These are phyloP conservation scores for Mucor racemosus DNA, from an alignment of 371 early-diverging fungal genomes.

Conservation along the genomic window DNA sequence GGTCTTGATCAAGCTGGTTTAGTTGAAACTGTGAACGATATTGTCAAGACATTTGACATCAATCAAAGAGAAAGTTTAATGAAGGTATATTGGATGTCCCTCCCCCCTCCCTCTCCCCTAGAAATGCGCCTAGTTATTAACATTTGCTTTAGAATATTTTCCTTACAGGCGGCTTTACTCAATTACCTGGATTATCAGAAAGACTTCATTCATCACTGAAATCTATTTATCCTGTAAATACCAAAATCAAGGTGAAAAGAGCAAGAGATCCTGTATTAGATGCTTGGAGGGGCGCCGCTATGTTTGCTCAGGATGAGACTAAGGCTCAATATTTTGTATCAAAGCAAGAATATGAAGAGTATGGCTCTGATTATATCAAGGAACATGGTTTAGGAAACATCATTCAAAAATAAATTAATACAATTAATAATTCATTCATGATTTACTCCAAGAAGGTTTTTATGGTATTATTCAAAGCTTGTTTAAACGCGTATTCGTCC, in stretches of 20 bases:
- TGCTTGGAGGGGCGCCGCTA: slow-evolving; percentile 88
- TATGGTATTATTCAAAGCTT: too few species aligned
- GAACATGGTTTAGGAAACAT: slow-evolving; percentile 81
- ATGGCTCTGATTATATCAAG: slow-evolving; percentile 82
- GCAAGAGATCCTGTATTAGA: slow-evolving; percentile 79
- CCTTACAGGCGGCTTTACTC: slow-evolving; percentile 80
- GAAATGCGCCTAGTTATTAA: too few species aligned
- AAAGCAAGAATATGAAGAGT: slow-evolving; percentile 77
- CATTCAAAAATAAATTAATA: slow-evolving; percentile 20
- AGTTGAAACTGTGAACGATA: slow-evolving; percentile 73
- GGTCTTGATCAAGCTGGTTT: slow-evolving; percentile 91
- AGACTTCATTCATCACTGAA: slow-evolving; percentile 66
- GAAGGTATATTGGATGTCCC: slow-evolving; percentile 36
- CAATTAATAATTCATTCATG: too few species aligned
- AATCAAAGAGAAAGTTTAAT: slow-evolving; percentile 49
- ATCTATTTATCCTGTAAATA: slow-evolving; percentile 66
- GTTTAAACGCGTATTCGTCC: too few species aligned
- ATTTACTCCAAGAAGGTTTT: too few species aligned
- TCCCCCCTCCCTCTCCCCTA: too few species aligned
- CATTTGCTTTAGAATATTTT: slow-evolving; percentile 62
- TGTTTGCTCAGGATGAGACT: slow-evolving; percentile 39
- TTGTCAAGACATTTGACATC: slow-evolving; percentile 65
- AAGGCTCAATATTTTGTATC: slow-evolving; percentile 61
- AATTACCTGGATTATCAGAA: slow-evolving; percentile 65
- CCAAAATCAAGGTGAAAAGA: slow-evolving; percentile 58